phyloP scores from a whole-genome alignment of 495 filamentous ascomycete genomes.

The Alectoria sarmentosa region DNA sequence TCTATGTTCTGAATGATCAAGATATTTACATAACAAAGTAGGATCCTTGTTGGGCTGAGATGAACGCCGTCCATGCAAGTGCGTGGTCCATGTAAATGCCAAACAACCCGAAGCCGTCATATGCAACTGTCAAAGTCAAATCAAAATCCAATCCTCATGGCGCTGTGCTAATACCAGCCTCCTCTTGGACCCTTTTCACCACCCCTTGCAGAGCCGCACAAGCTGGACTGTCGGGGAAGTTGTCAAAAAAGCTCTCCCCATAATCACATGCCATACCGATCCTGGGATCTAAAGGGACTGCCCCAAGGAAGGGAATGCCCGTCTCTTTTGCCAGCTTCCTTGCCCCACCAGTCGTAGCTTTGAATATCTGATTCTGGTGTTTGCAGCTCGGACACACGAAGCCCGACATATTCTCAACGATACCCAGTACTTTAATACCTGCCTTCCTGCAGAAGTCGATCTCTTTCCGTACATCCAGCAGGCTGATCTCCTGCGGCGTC shows the following conservation, averaged over 20 bases:
- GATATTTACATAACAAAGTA: background rate
- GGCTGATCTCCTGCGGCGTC: conserved; percentile 88
- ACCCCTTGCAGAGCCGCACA: conserved; percentile 69
- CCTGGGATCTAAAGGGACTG: conserved; percentile 87
- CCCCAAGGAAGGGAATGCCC: conserved; percentile 77
- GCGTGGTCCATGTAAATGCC: conserved; percentile 18
- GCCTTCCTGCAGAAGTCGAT: conserved; percentile 97
- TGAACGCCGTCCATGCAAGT: conserved; percentile 7
- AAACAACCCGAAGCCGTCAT: background rate
- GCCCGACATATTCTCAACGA: conserved; percentile 97
- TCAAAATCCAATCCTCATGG: background rate
- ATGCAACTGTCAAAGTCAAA: no score
- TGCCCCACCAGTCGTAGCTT: conserved; percentile 85
- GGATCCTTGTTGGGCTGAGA: background rate
- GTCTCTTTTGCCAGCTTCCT: conserved; percentile 72
- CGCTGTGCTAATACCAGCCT: conserved; percentile 23
- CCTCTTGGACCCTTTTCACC: conserved; percentile 58
- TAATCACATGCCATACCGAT: conserved; percentile 96
- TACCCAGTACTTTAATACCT: conserved; percentile 74
- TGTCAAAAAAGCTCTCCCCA: conserved; percentile 94
- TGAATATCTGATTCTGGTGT: conserved; percentile 77
- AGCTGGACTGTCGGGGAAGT: conserved; percentile 86
- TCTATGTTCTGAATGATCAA: background rate
- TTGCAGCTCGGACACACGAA: conserved; percentile 91
- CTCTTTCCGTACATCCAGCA: conserved; percentile 92